phyloP scores from a whole-genome alignment of 148 eudicot species.

The Diospyros lotus region DNA sequence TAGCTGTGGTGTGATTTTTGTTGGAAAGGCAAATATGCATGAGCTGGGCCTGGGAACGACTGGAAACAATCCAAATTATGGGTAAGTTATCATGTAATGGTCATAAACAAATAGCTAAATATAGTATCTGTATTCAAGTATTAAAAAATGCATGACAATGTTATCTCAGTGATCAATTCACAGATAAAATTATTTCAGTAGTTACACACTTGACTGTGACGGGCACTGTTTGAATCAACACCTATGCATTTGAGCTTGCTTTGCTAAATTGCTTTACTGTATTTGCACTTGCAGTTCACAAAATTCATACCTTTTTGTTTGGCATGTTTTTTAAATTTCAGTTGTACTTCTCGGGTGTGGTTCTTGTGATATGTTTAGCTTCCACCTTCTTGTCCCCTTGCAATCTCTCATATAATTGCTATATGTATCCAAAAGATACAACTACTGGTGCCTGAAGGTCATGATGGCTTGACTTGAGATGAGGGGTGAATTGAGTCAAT shows the following conservation, averaged over 20 bases:
- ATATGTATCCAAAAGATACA: neutral
- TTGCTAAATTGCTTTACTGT: neutral
- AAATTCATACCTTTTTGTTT: neutral
- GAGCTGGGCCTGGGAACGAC: slow-evolving; percentile 91
- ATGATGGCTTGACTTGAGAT: no score
- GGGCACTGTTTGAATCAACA: neutral
- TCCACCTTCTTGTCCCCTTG: neutral
- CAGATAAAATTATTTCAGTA: neutral
- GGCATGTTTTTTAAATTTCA: neutral
- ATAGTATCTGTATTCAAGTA: neutral
- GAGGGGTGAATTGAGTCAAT: no score
- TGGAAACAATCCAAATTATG: slow-evolving; percentile 88
- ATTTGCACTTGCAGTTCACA: neutral
- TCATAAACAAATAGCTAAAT: neutral
- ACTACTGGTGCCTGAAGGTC: no score
- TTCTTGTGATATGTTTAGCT: neutral
- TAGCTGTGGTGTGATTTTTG: slow-evolving; percentile 79
- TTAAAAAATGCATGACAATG: neutral
- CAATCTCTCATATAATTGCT: neutral
- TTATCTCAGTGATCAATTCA: neutral
- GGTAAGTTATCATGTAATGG: slow-evolving; percentile 43
- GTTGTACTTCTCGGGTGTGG: neutral
- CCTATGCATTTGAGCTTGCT: neutral
- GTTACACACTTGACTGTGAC: neutral
- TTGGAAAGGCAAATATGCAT: slow-evolving; percentile 99